Conservation (phyloP, 306 rosid species). For the Begonia peltatifolia region DNA sequence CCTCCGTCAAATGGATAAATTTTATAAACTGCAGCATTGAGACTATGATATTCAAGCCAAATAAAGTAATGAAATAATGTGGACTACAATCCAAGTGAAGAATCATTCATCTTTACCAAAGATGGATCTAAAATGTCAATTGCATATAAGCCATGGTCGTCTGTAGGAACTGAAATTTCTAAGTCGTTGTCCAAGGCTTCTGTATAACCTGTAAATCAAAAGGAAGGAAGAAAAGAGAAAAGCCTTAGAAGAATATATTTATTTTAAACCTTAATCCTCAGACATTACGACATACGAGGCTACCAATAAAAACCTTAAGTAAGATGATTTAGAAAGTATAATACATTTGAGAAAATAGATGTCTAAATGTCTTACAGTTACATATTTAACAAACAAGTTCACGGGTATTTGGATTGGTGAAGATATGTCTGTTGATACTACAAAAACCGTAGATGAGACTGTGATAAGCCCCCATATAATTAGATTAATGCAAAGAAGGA, state of each 20-base stretch:
- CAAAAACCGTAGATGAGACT: no score
- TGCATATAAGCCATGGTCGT: slow-evolving; percentile 73
- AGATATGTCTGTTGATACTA: no score
- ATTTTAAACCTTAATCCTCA: no score
- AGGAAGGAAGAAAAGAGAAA: slow-evolving; percentile 1
- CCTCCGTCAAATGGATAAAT: slow-evolving; percentile 51
- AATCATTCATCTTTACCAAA: slow-evolving; percentile 22
- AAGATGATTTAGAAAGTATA: no score
- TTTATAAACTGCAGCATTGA: slow-evolving; percentile 50
- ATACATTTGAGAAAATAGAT: no score
- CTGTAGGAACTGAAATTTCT: slow-evolving; percentile 61
- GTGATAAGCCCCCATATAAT: no score
- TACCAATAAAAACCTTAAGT: no score
- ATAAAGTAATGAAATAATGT: neutral
- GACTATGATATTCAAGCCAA: slow-evolving; percentile 2
- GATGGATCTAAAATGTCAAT: slow-evolving; percentile 90
- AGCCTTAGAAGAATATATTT: neutral
- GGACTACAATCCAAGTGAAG: slow-evolving; percentile 1
- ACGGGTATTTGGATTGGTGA: no score
- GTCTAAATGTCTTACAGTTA: no score
- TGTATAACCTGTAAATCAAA: slow-evolving; percentile 40
- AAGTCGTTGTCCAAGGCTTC: slow-evolving; percentile 44
- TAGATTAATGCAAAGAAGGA: no score
- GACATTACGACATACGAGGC: no score
- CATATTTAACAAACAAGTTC: no score